phyloP scores from a whole-genome alignment of 108 stramenopile genomes.

The Epithemia pelagica region DNA sequence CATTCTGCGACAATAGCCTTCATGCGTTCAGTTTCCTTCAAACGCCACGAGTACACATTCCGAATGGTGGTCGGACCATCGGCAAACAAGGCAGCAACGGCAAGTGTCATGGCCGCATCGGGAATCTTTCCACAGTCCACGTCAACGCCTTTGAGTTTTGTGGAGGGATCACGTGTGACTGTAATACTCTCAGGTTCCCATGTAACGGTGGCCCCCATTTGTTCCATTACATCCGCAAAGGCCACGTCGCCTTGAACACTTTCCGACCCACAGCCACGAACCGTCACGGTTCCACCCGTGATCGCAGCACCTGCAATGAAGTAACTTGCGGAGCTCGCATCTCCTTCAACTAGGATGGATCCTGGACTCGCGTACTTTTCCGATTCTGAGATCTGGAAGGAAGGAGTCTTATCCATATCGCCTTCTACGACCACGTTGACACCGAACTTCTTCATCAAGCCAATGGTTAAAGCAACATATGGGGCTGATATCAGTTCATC shows the following conservation, averaged over 20 bases:
- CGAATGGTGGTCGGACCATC: conserved; percentile 94
- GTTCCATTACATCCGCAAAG: conserved; percentile 92
- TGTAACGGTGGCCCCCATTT: conserved; percentile 91
- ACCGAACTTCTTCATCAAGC: conserved; percentile 93
- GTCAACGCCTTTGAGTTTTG: conserved; percentile 84
- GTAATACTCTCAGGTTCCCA: conserved; percentile 91
- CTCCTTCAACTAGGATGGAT: conserved; percentile 90
- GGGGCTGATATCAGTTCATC: conserved; percentile 95
- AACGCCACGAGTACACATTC: conserved; percentile 95
- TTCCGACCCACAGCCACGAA: conserved; percentile 85
- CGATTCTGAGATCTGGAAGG: conserved; percentile 49
- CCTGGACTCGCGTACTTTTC: conserved; percentile 65
- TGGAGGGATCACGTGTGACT: conserved; percentile 71
- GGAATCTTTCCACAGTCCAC: conserved; percentile 97
- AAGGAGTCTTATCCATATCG: conserved; percentile 68
- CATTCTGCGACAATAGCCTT: conserved; percentile 97
- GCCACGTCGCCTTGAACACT: conserved; percentile 94
- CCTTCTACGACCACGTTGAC: conserved; percentile 63
- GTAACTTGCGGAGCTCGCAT: conserved; percentile 94
- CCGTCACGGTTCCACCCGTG: conserved; percentile 91
- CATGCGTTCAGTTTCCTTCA: conserved; percentile 98
- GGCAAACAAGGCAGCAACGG: conserved; percentile 91
- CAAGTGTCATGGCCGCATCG: conserved; percentile 98
- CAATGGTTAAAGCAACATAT: conserved; percentile 93
- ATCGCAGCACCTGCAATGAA: conserved; percentile 96